Evolutionary conservation across 2,329 filamentous ascomycete species (phyloP).

Genomic region (Aspergillus jensenii): DNA sequence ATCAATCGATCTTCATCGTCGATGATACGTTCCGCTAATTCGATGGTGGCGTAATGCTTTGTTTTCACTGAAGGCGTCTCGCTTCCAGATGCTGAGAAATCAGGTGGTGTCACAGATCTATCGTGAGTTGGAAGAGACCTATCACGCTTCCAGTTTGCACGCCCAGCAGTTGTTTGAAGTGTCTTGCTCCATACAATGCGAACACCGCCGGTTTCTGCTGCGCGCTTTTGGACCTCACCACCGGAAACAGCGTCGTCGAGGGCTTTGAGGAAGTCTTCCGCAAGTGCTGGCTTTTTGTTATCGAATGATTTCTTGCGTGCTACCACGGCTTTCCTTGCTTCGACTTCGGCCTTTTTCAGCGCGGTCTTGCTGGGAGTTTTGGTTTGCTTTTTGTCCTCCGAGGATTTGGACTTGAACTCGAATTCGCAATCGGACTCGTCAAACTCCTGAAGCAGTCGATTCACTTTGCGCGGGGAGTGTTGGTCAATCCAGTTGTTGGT

Average conservation of each 20-base stretch:
- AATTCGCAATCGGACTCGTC: constrained; percentile 37
- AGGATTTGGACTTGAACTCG: constrained; percentile 14
- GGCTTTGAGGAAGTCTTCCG: constrained; percentile 54
- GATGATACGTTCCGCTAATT: constrained; percentile 86
- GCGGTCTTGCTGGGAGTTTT: constrained; percentile 38
- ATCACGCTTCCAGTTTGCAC: constrained; percentile 71
- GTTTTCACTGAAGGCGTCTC: constrained; percentile 26
- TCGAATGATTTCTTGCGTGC: constrained; percentile 54
- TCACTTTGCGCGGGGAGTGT: constrained; percentile 51
- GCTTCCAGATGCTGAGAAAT: constrained; percentile 17
- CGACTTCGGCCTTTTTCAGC: constrained; percentile 38
- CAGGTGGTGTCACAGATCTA: background rate
- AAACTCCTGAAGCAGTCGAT: constrained; percentile 30
- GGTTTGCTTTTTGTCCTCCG: constrained; percentile 8
- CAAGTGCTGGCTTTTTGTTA: constrained; percentile 52
- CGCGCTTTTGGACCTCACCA: constrained; percentile 49
- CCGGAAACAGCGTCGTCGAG: constrained; percentile 55
- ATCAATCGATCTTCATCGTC: constrained; percentile 73
- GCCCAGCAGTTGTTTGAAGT: constrained; percentile 61
- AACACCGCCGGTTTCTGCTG: constrained; percentile 57
- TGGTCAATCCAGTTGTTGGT: constrained; percentile 57
- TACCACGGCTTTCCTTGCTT: constrained; percentile 35
- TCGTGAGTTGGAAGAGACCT: background rate
- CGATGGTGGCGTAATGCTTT: constrained; percentile 70
- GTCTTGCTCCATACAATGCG: constrained; percentile 62